phyloP scores from a whole-genome alignment of 495 filamentous ascomycete species.

The Penicillium coffeae region DNA sequence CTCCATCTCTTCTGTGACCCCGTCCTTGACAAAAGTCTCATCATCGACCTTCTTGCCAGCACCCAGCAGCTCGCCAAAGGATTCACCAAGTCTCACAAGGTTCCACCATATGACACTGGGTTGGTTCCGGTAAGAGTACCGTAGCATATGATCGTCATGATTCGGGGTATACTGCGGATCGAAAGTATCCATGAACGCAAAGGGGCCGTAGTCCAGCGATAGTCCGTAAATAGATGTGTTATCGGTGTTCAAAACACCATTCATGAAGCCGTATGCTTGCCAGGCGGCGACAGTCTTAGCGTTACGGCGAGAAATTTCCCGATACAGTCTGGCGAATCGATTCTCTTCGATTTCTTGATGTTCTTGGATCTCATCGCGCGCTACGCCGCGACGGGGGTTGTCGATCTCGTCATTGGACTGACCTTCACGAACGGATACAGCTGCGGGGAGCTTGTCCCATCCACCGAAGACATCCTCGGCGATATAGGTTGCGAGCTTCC shows the following conservation, averaged over 20 bases:
- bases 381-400: slow-evolving; percentile 46
- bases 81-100: slow-evolving; percentile 84
- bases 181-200: slow-evolving; percentile 94
- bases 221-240: slow-evolving; percentile 90
- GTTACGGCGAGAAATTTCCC: slow-evolving; percentile 82
- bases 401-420: slow-evolving; percentile 37
- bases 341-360: slow-evolving; percentile 68
- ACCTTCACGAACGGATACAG: slow-evolving; percentile 28
- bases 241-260: slow-evolving; percentile 94
- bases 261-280: slow-evolving; percentile 98
- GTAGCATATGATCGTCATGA: slow-evolving; percentile 83
- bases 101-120: slow-evolving; percentile 99
- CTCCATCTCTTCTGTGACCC: slow-evolving; percentile 63
- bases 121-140: slow-evolving; percentile 91
- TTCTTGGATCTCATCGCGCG: slow-evolving; percentile 57
- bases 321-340: slow-evolving; percentile 79
- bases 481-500: slow-evolving; percentile 72
- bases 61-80: slow-evolving; percentile 84
- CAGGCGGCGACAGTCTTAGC: slow-evolving; percentile 86
- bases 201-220: slow-evolving; percentile 90
- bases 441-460: slow-evolving; percentile 71
- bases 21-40: slow-evolving; percentile 62
- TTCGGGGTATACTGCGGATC: slow-evolving; percentile 94
- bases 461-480: slow-evolving; percentile 83
- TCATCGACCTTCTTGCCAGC: slow-evolving; percentile 65